Evolutionary conservation across 2,329 filamentous ascomycete species (phyloP).

Genomic region (Penicillium capsulatum): DNA sequence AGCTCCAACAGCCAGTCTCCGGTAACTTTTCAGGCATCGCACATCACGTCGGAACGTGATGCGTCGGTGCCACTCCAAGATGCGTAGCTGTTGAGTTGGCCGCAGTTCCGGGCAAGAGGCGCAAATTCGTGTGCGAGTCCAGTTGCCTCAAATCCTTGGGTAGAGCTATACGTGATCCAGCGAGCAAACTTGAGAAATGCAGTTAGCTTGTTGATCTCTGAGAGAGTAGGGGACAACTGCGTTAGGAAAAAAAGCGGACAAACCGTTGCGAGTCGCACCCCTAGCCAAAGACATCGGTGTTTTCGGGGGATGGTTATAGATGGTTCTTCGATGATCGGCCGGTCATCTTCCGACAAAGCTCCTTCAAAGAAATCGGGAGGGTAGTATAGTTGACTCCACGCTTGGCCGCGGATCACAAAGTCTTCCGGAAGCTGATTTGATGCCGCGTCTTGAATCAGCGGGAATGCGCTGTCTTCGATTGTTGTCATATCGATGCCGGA

Average conservation of each 20-base stretch:
- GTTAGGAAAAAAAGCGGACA: conserved; percentile 17
- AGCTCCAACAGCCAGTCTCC: background rate
- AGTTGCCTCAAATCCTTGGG: conserved; percentile 33
- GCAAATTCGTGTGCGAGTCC: conserved; percentile 24
- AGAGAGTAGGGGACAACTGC: no score
- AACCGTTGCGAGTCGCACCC: conserved; percentile 42
- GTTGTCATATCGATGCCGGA: conserved; percentile 33
- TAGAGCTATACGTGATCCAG: conserved; percentile 39
- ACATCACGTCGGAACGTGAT: conserved; percentile 4
- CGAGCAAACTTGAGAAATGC: conserved; percentile 31
- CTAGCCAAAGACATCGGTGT: conserved; percentile 52
- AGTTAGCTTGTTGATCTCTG: conserved; percentile 3
- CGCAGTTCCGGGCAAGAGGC: conserved; percentile 18
- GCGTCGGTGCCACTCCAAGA: background rate
- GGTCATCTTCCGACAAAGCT: conserved; percentile 52
- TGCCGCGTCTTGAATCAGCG: conserved; percentile 37
- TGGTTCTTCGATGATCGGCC: conserved; percentile 49
- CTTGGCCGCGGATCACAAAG: conserved; percentile 53
- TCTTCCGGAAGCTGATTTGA: conserved; percentile 55
- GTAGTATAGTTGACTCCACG: conserved; percentile 50
- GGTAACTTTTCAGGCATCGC: conserved; percentile 1
- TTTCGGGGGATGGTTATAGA: conserved; percentile 47
- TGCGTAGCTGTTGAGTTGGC: conserved; percentile 9
- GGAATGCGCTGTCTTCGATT: conserved; percentile 42
- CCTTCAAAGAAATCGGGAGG: conserved; percentile 50